These are phyloP conservation scores for Mrakia blollopis DNA, from an alignment of 768 basidiomycete species.

Conservation along the genomic window DNA sequence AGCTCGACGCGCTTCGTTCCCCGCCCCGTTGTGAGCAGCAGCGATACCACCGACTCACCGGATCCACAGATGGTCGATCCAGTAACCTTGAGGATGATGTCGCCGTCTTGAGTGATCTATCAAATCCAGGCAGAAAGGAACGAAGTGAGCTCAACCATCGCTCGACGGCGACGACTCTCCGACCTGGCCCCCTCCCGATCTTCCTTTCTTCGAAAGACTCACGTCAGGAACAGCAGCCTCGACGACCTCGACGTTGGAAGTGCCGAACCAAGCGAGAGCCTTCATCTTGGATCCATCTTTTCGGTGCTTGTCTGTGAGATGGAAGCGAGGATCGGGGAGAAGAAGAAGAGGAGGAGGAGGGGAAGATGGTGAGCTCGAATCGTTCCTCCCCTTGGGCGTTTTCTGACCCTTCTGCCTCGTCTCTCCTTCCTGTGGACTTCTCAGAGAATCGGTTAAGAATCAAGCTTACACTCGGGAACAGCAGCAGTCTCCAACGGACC, in stretches of 20 bases:
- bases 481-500: slow-evolving; percentile 17
- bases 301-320: slow-evolving; percentile 23
- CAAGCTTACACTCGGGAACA: neutral
- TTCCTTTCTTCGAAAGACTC: neutral
- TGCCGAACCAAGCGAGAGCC: slow-evolving; percentile 43
- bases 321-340: too few relatives aligned
- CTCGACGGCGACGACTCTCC: neutral
- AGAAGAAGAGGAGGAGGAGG: neutral
- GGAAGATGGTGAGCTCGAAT: neutral
- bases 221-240: slow-evolving; percentile 53
- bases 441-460: too few relatives aligned
- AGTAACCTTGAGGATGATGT: slow-evolving; percentile 69
- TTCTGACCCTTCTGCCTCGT: neutral
- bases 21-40: neutral
- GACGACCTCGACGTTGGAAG: slow-evolving; percentile 48
- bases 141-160: neutral
- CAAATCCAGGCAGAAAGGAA: too few relatives aligned
- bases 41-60: slow-evolving; percentile 15
- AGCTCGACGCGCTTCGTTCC: neutral
- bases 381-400: neutral
- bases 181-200: neutral
- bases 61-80: slow-evolving; percentile 64
- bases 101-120: slow-evolving; percentile 61
- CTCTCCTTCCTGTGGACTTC: too few relatives aligned
- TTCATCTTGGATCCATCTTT: slow-evolving; percentile 25